phyloP scores from a whole-genome alignment of 148 eudicot species.

The Chenopodium berlandieri region DNA sequence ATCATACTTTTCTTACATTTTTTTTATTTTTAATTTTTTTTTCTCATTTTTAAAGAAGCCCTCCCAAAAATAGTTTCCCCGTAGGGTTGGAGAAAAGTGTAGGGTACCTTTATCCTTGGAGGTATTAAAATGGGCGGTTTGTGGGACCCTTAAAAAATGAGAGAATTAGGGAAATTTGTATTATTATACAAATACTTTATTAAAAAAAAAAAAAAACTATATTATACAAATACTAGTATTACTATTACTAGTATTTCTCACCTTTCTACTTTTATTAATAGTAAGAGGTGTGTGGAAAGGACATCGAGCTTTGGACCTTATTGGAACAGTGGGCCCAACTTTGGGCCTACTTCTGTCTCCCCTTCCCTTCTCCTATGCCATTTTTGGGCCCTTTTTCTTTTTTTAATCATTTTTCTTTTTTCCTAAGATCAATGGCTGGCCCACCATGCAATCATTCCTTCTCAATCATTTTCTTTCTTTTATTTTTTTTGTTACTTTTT shows the following conservation, averaged over 20 bases:
- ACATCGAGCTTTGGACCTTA: conserved; percentile 32
- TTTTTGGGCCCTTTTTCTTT: background rate
- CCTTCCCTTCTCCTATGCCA: conserved; percentile 5
- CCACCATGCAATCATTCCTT: conserved; percentile 20
- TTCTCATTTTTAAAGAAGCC: background rate
- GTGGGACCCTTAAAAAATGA: conserved; percentile 4
- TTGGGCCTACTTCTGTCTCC: conserved; percentile 22
- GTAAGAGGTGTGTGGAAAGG: conserved; percentile 23
- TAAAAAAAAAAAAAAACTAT: no score
- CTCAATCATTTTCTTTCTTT: conserved; percentile 24
- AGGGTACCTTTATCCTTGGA: background rate
- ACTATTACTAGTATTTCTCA: background rate
- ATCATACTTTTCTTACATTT: background rate
- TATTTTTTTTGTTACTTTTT: background rate
- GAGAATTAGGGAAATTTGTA: background rate
- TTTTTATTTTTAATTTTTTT: no score
- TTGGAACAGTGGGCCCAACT: conserved; percentile 30
- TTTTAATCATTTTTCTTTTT: conserved; percentile 12
- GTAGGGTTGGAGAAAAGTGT: conserved; percentile 15
- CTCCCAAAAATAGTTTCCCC: background rate
- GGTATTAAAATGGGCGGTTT: conserved; percentile 23
- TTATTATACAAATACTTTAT: background rate
- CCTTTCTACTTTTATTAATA: background rate
- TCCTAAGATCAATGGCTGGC: conserved; percentile 23
- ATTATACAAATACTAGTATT: background rate